These are phyloP conservation scores for Lupinus albus DNA, from an alignment of 306 rosid species.

Conservation along the genomic window DNA sequence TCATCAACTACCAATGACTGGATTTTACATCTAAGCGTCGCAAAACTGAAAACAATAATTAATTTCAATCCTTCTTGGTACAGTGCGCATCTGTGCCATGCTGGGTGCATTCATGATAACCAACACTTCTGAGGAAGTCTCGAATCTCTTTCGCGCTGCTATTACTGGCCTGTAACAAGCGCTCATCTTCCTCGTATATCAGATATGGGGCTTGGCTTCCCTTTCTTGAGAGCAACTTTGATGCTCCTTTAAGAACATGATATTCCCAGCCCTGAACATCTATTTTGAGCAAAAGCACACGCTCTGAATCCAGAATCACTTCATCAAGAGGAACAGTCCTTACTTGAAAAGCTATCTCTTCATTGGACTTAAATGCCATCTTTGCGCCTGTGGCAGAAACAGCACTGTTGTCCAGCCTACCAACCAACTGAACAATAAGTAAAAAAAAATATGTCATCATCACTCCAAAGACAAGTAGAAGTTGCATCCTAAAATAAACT, in stretches of 20 bases:
- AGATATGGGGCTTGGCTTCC: slow-evolving; percentile 91
- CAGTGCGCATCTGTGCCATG: slow-evolving; percentile 97
- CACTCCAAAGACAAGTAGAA: slow-evolving; percentile 22
- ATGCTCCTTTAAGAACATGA: slow-evolving; percentile 94
- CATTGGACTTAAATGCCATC: slow-evolving; percentile 89
- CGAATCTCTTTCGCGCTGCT: slow-evolving; percentile 78
- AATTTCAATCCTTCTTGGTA: slow-evolving; percentile 65
- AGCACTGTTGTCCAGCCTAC: slow-evolving; percentile 97
- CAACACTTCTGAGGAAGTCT: slow-evolving; percentile 71
- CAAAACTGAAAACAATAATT: slow-evolving; percentile 10
- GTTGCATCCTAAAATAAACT: not conserved
- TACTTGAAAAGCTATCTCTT: slow-evolving; percentile 85
- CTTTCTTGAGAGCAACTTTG: slow-evolving; percentile 70
- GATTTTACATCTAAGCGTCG: slow-evolving; percentile 31
- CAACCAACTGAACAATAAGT: slow-evolving; percentile 68
- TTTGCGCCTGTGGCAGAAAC: slow-evolving; percentile 94
- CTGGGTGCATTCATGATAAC: slow-evolving; percentile 75
- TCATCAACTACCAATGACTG: slow-evolving; percentile 12
- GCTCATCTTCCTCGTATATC: slow-evolving; percentile 94
- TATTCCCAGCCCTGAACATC: slow-evolving; percentile 99
- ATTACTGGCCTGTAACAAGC: slow-evolving; percentile 81
- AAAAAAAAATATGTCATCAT: slow-evolving; percentile 27
- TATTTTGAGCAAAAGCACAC: slow-evolving; percentile 78
- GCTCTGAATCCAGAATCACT: slow-evolving; percentile 67
- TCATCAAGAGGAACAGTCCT: slow-evolving; percentile 80